Percentiles rank a stretch among this genome's conserved stretches.
Conservation (phyloP, 345 rosid species). For the Eucalyptus caleyi region DNA sequence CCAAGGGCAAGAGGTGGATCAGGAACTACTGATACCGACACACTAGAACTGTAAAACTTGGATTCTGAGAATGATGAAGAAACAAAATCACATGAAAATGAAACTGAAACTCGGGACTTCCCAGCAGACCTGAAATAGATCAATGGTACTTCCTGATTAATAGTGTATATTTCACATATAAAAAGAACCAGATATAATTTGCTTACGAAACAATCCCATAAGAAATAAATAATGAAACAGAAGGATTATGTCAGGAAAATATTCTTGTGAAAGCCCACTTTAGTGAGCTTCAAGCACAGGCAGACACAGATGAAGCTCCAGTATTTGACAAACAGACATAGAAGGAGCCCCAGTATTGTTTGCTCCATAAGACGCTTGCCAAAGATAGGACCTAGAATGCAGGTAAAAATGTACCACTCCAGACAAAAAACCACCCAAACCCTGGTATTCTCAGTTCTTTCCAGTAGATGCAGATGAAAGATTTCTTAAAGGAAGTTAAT, state of each 20-base stretch:
- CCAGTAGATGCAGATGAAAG: neutral
- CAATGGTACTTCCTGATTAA: slow-evolving; percentile 2
- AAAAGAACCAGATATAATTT: neutral
- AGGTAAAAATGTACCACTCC: neutral
- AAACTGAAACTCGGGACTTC: slow-evolving; percentile 43
- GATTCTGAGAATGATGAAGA: slow-evolving; percentile 51
- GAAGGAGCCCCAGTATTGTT: neutral
- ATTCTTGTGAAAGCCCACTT: neutral
- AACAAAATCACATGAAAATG: slow-evolving; percentile 75
- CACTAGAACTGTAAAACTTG: slow-evolving; percentile 56
- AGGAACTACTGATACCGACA: slow-evolving; percentile 54
- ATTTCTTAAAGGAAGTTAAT: neutral
- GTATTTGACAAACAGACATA: neutral
- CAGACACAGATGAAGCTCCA: neutral
- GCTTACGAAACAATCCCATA: neutral
- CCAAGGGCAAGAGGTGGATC: slow-evolving; percentile 89
- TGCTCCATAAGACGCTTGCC: neutral
- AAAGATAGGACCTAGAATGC: neutral
- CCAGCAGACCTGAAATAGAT: slow-evolving; percentile 65
- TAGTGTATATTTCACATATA: neutral
- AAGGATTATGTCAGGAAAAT: neutral
- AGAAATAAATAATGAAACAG: neutral
- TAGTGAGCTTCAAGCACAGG: neutral
- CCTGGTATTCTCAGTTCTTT: neutral
- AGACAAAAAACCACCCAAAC: neutral